Percentiles rank a stretch among this genome's conserved stretches.
Evolutionary conservation across 192 early-diverging fungal species (phyloP).

Genomic region (Radiomyces spectabilis): DNA sequence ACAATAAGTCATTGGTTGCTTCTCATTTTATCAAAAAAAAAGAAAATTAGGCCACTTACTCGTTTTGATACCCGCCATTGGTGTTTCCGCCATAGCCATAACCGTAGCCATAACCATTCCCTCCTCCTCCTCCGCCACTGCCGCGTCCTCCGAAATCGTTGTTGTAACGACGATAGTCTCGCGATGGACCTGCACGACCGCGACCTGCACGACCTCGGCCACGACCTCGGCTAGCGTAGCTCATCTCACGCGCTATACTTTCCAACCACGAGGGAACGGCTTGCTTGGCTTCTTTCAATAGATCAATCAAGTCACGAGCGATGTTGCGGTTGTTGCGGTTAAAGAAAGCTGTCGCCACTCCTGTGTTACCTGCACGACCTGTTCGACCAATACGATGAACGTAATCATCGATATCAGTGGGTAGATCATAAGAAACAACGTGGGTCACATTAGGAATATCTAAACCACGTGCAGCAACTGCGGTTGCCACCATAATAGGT

Average conservation of each 20-base stretch:
- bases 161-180: slow-evolving; percentile 5
- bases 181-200: slow-evolving; percentile 9
- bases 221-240: slow-evolving; percentile 5
- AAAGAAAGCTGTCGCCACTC: slow-evolving; percentile 90
- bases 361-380: slow-evolving; percentile 92
- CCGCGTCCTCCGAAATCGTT: slow-evolving; percentile 1
- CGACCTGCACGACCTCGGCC: slow-evolving; percentile 17
- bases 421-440: slow-evolving; percentile 81
- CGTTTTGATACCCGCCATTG: too few species aligned
- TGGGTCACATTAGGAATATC: slow-evolving; percentile 83
- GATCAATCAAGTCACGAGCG: slow-evolving; percentile 74
- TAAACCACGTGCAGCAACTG: slow-evolving; percentile 78
- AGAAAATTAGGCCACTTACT: too few species aligned
- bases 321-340: slow-evolving; percentile 80
- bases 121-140: not conserved
- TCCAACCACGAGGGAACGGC: slow-evolving; percentile 82
- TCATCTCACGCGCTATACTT: slow-evolving; percentile 53
- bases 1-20: too few species aligned
- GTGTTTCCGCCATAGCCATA: not conserved
- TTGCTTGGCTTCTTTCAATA: slow-evolving; percentile 91
- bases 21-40: too few species aligned
- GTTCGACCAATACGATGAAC: slow-evolving; percentile 85
- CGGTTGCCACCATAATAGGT: slow-evolving; percentile 75
- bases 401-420: slow-evolving; percentile 74
- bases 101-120: not conserved